Evolutionary conservation across 192 early-diverging fungal species (phyloP).

Genomic region (Mortierella hygrophila): DNA sequence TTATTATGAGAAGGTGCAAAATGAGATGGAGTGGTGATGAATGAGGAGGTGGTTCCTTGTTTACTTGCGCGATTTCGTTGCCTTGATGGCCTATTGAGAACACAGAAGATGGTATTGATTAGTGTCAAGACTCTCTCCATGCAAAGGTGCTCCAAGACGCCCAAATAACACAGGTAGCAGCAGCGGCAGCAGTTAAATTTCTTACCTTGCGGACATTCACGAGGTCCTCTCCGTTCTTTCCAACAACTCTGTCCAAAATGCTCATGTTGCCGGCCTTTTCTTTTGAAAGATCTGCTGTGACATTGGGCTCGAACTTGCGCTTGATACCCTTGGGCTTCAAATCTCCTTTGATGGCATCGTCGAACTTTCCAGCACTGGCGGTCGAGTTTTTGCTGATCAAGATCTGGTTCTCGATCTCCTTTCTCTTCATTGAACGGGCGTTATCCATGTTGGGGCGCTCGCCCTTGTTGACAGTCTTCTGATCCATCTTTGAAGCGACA

Average conservation of each 20-base stretch:
- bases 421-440: slow-evolving; percentile 74
- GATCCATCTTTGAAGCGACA: slow-evolving; percentile 64
- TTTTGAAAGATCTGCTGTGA: slow-evolving; percentile 65
- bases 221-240: slow-evolving; percentile 61
- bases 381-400: slow-evolving; percentile 86
- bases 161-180: neutral
- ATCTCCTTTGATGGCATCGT: slow-evolving; percentile 84
- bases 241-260: slow-evolving; percentile 77
- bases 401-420: slow-evolving; percentile 79
- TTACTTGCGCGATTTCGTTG: slow-evolving; percentile 47
- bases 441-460: slow-evolving; percentile 59
- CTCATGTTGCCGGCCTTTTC: slow-evolving; percentile 80
- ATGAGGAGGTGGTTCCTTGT: slow-evolving; percentile 1
- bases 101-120: neutral
- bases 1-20: slow-evolving; percentile 45
- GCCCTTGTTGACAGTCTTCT: slow-evolving; percentile 63
- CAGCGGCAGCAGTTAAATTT: neutral
- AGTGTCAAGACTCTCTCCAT: neutral
- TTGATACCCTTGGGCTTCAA: slow-evolving; percentile 86
- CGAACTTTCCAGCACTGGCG: slow-evolving; percentile 94
- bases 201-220: slow-evolving; percentile 68
- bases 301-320: slow-evolving; percentile 75
- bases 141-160: neutral
- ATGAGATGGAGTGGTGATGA: neutral
- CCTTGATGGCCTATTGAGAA: slow-evolving; percentile 40